These are phyloP conservation scores for Nyctanthes arbortristis DNA, from an alignment of 257 asterid species.

Conservation along the genomic window DNA sequence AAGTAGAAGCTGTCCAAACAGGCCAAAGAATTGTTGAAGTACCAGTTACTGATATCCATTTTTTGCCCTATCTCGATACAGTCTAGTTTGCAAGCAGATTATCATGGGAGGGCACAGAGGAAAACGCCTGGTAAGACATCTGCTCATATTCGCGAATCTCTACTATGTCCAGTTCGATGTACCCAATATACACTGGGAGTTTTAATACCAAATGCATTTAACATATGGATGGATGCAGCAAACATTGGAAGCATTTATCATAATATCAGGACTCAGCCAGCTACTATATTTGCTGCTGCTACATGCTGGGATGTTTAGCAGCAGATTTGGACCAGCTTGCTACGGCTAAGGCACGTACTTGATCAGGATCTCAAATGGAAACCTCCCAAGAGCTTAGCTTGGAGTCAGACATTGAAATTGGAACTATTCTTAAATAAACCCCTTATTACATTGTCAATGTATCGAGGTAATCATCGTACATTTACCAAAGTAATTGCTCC, in stretches of 20 bases:
- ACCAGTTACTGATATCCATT: neutral
- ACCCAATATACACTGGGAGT: neutral
- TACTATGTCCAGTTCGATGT: too few relatives aligned
- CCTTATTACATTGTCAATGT: neutral
- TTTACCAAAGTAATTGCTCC: neutral
- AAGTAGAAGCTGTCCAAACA: too few relatives aligned
- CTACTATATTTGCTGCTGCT: slow-evolving; percentile 60
- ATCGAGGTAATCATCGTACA: neutral
- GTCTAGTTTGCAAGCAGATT: slow-evolving; percentile 83
- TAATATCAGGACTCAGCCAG: slow-evolving; percentile 57
- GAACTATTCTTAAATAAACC: neutral
- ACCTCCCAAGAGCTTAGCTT: neutral
- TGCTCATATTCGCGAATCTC: neutral
- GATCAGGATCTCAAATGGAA: neutral
- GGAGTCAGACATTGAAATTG: neutral
- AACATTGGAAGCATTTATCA: slow-evolving; percentile 72
- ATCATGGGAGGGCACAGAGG: slow-evolving; percentile 77
- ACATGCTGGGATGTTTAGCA: slow-evolving; percentile 51
- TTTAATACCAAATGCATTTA: neutral
- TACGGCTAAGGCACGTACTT: slow-evolving; percentile 16
- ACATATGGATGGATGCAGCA: slow-evolving; percentile 44
- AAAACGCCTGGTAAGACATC: slow-evolving; percentile 58
- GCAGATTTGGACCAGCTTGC: slow-evolving; percentile 42
- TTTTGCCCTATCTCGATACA: slow-evolving; percentile 26
- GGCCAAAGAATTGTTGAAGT: too few relatives aligned